Conservation (phyloP, 257 asterid species). For the Catharanthus roseus region DNA sequence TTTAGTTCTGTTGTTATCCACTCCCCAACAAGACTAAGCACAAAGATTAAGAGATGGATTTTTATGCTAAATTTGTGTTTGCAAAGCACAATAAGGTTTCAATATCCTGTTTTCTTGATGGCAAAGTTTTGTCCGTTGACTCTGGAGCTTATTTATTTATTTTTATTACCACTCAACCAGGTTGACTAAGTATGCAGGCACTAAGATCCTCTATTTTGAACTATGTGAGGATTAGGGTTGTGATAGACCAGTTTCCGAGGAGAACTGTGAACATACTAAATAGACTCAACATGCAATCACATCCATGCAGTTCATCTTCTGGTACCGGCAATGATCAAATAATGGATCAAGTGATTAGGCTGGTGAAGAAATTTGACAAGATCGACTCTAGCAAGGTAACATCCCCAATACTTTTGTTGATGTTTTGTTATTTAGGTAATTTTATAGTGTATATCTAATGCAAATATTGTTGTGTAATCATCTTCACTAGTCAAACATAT, state of each 20-base stretch:
- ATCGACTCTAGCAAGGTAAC: conserved; percentile 52
- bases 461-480: not conserved
- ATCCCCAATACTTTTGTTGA: not conserved
- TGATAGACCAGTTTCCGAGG: conserved; percentile 17
- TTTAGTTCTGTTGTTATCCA: not conserved
- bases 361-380: conserved; percentile 61
- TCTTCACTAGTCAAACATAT: not conserved
- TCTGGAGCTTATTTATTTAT: not conserved
- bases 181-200: conserved; percentile 27
- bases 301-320: conserved; percentile 29
- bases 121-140: not conserved
- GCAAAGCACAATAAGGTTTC: not conserved
- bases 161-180: not conserved
- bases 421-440: not conserved
- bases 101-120: not conserved
- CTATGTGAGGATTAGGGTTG: conserved; percentile 38
- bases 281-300: conserved; percentile 25
- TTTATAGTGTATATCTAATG: not conserved
- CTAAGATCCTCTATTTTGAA: conserved; percentile 39
- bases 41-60: not conserved
- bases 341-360: conserved; percentile 42
- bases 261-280: conserved; percentile 16
- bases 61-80: not conserved
- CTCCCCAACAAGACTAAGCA: not conserved
- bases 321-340: conserved; percentile 35